Percentiles rank a stretch among this genome's conserved stretches.
These are phyloP conservation scores for Colletotrichum incanum DNA, from an alignment of 2,329 filamentous ascomycete genomes.

Conservation along the genomic window DNA sequence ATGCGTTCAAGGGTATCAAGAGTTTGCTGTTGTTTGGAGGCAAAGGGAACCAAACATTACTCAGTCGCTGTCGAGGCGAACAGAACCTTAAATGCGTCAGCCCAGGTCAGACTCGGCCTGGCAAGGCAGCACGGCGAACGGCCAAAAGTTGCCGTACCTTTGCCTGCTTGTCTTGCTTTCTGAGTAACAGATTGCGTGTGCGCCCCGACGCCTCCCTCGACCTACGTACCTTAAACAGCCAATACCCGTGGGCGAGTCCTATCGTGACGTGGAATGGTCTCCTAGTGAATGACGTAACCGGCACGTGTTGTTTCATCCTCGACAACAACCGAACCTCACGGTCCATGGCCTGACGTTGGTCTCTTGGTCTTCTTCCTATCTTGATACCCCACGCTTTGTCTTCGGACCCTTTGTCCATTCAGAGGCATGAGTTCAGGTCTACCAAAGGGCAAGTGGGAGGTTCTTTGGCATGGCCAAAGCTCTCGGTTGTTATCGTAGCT, in stretches of 20 bases:
- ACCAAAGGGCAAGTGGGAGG: neutral
- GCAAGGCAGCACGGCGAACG: conserved; percentile 6
- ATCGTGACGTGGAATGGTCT: conserved; percentile 19
- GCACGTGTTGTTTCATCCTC: conserved; percentile 38
- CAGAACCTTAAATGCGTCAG: conserved; percentile 38
- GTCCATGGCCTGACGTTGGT: conserved; percentile 18
- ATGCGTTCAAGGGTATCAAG: conserved; percentile 22
- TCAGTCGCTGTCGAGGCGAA: conserved; percentile 22
- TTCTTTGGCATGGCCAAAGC: neutral
- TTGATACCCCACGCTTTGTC: neutral
- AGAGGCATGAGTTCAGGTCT: neutral
- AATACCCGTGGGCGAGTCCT: conserved; percentile 23
- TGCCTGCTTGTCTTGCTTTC: conserved; percentile 7
- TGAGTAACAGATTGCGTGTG: conserved; percentile 29
- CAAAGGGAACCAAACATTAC: neutral
- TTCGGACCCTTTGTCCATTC: neutral
- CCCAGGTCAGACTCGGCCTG: conserved; percentile 11
- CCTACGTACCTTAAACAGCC: conserved; percentile 19
- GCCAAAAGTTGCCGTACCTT: conserved; percentile 35
- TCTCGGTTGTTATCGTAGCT: neutral
- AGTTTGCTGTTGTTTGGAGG: conserved; percentile 16
- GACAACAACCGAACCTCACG: conserved; percentile 15
- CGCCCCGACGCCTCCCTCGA: conserved; percentile 29
- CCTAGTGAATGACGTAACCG: conserved; percentile 32
- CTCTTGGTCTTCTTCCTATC: neutral